phyloP scores from a whole-genome alignment of 1,284 basidiomycete species.

The Cystobasidiaceae sp. region DNA sequence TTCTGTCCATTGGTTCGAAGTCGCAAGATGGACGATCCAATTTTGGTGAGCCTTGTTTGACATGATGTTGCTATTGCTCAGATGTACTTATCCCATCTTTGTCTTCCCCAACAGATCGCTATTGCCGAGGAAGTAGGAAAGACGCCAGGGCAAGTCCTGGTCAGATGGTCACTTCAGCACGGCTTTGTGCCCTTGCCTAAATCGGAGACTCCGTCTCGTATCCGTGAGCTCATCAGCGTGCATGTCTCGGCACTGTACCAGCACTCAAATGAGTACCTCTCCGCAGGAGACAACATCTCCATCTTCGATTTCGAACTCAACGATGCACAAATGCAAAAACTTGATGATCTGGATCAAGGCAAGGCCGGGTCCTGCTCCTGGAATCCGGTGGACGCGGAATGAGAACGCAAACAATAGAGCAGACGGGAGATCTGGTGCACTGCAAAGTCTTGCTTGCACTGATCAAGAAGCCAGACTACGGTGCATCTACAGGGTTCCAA shows the following conservation, averaged over 20 bases:
- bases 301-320: conserved; percentile 65
- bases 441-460: background rate
- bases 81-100: background rate
- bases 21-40: conserved; percentile 55
- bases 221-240: conserved; percentile 50
- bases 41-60: conserved; percentile 49
- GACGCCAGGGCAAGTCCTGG: conserved; percentile 64
- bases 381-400: conserved; percentile 59
- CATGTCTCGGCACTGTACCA: no score
- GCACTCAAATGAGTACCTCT: no score
- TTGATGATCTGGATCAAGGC: conserved; percentile 62
- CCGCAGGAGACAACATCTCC: conserved; percentile 56
- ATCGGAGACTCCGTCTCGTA: conserved; percentile 61
- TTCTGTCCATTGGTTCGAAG: conserved; percentile 59
- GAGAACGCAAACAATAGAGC: conserved; percentile 1
- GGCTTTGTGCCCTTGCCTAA: conserved; percentile 63
- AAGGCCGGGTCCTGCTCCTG: conserved; percentile 61
- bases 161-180: conserved; percentile 57
- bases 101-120: conserved; percentile 49
- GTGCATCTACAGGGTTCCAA: conserved; percentile 64
- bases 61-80: no score
- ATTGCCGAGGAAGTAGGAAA: conserved; percentile 55
- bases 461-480: conserved; percentile 21
- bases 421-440: background rate
- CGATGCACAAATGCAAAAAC: conserved; percentile 56